These are phyloP conservation scores for Cladosporium colombiae DNA, from an alignment of 2,329 filamentous ascomycete genomes.

Conservation along the genomic window DNA sequence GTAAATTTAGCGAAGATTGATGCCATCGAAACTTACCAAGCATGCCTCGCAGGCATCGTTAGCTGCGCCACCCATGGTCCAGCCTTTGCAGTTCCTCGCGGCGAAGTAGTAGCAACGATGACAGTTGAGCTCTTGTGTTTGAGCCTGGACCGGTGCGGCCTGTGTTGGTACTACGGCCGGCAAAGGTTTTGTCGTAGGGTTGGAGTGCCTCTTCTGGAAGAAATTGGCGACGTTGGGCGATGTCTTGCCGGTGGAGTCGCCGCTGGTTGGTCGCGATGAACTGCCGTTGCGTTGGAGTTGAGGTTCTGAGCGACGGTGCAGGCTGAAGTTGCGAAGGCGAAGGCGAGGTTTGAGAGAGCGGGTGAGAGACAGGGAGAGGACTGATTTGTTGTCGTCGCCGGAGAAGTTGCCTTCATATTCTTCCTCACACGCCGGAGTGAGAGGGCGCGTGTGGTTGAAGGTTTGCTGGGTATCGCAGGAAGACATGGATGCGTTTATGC, in stretches of 20 bases:
- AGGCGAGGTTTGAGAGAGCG: conserved; percentile 18
- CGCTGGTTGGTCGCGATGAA: conserved; percentile 8
- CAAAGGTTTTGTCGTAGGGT: conserved; percentile 20
- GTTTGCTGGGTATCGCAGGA: conserved; percentile 24
- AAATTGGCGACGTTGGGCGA: conserved; percentile 5
- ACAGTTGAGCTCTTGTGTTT: conserved; percentile 34
- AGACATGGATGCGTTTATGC: conserved; percentile 29
- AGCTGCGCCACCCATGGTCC: conserved; percentile 36
- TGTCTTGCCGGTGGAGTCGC: conserved; percentile 6
- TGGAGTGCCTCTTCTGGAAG: conserved; percentile 12
- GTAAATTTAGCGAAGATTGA: background rate
- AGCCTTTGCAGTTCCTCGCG: conserved; percentile 40
- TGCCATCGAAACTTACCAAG: conserved; percentile 21
- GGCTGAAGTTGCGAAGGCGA: conserved; percentile 16
- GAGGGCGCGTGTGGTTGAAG: conserved; percentile 25
- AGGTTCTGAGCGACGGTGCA: conserved; percentile 8
- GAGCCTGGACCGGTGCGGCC: conserved; percentile 14
- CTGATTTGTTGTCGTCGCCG: conserved; percentile 28
- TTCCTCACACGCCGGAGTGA: conserved; percentile 33
- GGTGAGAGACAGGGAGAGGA: conserved; percentile 13
- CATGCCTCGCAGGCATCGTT: conserved; percentile 39
- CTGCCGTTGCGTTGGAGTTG: conserved; percentile 10
- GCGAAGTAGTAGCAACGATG: conserved; percentile 41
- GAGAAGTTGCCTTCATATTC: conserved; percentile 24
- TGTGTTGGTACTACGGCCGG: conserved; percentile 22